Base-by-base conservation (phyloP, 2,329 filamentous ascomycete genomes). In the Aquanectria penicillioides region DNA sequence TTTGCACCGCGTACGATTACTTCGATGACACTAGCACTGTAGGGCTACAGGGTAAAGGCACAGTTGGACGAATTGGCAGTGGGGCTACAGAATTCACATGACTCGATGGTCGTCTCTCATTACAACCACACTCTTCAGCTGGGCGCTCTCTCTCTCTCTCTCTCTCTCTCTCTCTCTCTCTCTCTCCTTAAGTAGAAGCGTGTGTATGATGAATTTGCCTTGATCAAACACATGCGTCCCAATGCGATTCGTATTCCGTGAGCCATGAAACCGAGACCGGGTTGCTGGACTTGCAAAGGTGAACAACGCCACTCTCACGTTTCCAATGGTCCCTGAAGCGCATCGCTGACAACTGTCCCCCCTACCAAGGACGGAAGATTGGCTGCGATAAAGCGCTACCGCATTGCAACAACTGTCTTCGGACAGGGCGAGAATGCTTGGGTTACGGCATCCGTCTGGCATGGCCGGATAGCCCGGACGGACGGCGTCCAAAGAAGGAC, bases 391-490 rank as follows among this genome's bases (percentile, higher is more conserved):
- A 76, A 49, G 69, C 71, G 12, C 69, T 77, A 20, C 80, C 80
- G 4, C 62, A 66, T 18, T 82, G 80, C 69, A 71, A 74, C 41
- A 81, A 81, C 64, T 83, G 80, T 61, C 69, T 71, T 12, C 73
- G 76, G 18, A 77, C 79, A 2, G 74, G 74, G 15, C 74, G 80
- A 58, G 54, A 71, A 57, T 82, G 80, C 63, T 57, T 76, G 51
- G 79, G 80, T 36, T 83, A 82, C 61, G 77, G 75, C 5, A 67
- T 81, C 33, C 78, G 79, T 34, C 75, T 83, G 5, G 73, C 76
- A 6, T 83, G 80, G 80, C 79, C 80, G 8, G 80, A 81, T 60
- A 76, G 77, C 51, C 72, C 74, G n/a, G 79, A 82, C 59, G 79
- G 80, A 9, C 71, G 80, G 34, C 75, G 79, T 6, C 20, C 40